Conservation (phyloP, 306 rosid genomes). For the Lotus japonicus region DNA sequence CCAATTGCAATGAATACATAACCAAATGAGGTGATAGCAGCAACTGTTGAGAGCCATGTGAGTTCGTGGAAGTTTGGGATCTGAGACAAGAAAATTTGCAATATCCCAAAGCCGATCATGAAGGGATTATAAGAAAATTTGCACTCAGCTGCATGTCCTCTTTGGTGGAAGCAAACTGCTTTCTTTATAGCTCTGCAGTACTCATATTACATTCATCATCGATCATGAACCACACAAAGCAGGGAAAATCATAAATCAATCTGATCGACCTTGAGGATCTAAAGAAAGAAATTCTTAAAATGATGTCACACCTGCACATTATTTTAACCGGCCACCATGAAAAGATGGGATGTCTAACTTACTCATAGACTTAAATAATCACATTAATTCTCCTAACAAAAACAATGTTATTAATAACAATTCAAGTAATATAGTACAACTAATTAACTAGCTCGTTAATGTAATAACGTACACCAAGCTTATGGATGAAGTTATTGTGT, state of each 20-base stretch:
- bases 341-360: too few species aligned
- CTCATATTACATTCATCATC: not conserved
- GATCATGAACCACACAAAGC: not conserved
- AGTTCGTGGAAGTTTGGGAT: slow-evolving; percentile 53
- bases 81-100: slow-evolving; percentile 50
- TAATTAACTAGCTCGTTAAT: not conserved
- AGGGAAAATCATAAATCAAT: not conserved
- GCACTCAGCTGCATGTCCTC: slow-evolving; percentile 39
- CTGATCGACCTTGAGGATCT: not conserved
- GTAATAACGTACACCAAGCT: slow-evolving; percentile 40
- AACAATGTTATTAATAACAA: not conserved
- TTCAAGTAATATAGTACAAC: too few species aligned
- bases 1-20: slow-evolving; percentile 46
- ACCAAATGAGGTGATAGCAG: slow-evolving; percentile 59
- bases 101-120: slow-evolving; percentile 43
- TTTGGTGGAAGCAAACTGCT: slow-evolving; percentile 40
- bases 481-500: slow-evolving; percentile 43
- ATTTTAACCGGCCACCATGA: too few species aligned
- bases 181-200: slow-evolving; percentile 43
- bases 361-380: too few species aligned
- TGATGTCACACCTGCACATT: too few species aligned
- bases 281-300: too few species aligned
- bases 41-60: slow-evolving; percentile 49
- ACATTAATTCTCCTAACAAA: too few species aligned
- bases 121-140: slow-evolving; percentile 49